A percentile compares a stretch with the other conserved stretches of the same genome.
phyloP scores from a whole-genome alignment of 75 land plant genomes.

The Ceratopteris richardii region DNA sequence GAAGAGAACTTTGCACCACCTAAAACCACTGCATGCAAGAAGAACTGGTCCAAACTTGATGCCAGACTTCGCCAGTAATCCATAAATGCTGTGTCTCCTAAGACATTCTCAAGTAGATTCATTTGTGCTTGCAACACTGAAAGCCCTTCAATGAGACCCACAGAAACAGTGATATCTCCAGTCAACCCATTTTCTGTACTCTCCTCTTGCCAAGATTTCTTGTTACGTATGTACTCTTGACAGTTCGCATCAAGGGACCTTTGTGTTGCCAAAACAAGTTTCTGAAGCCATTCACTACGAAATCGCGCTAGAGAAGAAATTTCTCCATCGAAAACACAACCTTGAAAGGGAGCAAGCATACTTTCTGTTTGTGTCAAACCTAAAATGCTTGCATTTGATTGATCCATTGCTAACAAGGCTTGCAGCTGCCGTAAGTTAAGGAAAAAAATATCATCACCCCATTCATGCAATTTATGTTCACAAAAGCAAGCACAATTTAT shows the following conservation, averaged over 20 bases:
- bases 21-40: constrained; percentile 43
- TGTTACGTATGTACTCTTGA: constrained; percentile 67
- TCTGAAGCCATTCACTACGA: constrained; percentile 59
- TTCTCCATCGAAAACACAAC: constrained; percentile 57
- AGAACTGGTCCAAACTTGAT: constrained; percentile 50
- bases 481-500: constrained; percentile 77
- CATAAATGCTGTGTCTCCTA: constrained; percentile 68
- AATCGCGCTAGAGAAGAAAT: constrained; percentile 42
- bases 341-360: constrained; percentile 10
- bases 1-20: constrained; percentile 48
- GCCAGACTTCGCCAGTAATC: constrained; percentile 71
- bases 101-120: constrained; percentile 27
- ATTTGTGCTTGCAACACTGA: constrained; percentile 66
- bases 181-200: neutral
- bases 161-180: constrained; percentile 22
- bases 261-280: constrained; percentile 54
- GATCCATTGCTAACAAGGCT: neutral
- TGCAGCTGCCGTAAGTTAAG: constrained; percentile 43
- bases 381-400: neutral
- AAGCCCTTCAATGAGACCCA: constrained; percentile 54
- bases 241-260: constrained; percentile 72
- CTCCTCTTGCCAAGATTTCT: constrained; percentile 69
- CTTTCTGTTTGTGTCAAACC: neutral
- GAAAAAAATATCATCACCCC: constrained; percentile 87
- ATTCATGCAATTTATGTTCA: constrained; percentile 65